These are phyloP conservation scores for Coemansia sp. DNA, from an alignment of 192 early-diverging fungal genomes.

Conservation along the genomic window DNA sequence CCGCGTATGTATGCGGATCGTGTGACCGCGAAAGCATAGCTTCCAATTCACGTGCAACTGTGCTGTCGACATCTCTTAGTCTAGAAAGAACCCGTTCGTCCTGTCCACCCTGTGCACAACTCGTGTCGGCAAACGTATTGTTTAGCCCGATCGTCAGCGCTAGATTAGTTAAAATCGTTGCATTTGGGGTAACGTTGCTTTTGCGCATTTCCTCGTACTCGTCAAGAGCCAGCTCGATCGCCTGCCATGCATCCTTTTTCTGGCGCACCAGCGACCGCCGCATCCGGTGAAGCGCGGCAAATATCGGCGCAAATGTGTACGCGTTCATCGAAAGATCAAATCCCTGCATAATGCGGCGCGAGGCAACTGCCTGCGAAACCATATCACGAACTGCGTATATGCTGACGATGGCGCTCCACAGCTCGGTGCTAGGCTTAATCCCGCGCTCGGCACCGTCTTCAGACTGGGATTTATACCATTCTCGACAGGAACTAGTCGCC, in stretches of 20 bases:
- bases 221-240: constrained; percentile 18
- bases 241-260: constrained; percentile 22
- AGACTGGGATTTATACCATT: constrained; percentile 17
- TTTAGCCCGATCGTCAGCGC: constrained; percentile 36
- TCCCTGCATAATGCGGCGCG: constrained; percentile 23
- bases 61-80: constrained; percentile 1
- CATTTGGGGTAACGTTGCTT: constrained; percentile 16
- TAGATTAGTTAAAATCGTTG: constrained; percentile 35
- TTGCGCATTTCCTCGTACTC: constrained; percentile 38
- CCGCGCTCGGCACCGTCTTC: not conserved
- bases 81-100: not conserved
- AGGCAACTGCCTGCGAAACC: constrained; percentile 34
- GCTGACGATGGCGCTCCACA: constrained; percentile 39
- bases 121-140: constrained; percentile 9
- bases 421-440: constrained; percentile 23
- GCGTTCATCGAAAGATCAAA: constrained; percentile 22
- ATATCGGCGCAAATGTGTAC: constrained; percentile 33
- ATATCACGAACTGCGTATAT: constrained; percentile 38
- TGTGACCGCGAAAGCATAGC: constrained; percentile 17
- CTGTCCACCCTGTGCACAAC: not conserved
- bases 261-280: constrained; percentile 15
- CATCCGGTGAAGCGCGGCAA: constrained; percentile 36
- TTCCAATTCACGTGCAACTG: constrained; percentile 26
- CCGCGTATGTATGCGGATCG: constrained; percentile 36
- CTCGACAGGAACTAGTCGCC: constrained; percentile 15